A percentile compares a stretch with the other conserved stretches of the same genome.
phyloP scores from a whole-genome alignment of 371 early-diverging fungal genomes.

The Smittium mucronatum region DNA sequence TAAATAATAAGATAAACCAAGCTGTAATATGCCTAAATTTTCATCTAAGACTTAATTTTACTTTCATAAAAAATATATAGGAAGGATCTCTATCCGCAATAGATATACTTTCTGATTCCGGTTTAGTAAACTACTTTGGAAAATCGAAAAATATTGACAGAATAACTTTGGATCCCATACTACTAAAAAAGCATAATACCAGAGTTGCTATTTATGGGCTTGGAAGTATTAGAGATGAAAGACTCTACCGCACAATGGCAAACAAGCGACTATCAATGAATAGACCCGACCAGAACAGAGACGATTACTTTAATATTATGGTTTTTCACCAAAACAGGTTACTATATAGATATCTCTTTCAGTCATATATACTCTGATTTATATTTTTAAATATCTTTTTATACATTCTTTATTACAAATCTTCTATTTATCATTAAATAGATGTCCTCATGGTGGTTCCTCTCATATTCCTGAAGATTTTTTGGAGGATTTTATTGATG shows the following conservation, averaged over 20 bases:
- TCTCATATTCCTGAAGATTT: conserved; percentile 85
- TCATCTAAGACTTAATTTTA: no score
- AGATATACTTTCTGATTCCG: conserved; percentile 70
- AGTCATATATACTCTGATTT: no score
- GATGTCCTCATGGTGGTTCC: conserved; percentile 66
- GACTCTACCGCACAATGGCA: conserved; percentile 74
- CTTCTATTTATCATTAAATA: conserved; percentile 14
- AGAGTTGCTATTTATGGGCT: conserved; percentile 87
- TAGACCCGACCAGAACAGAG: conserved; percentile 47
- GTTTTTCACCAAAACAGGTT: conserved; percentile 74
- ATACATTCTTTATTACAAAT: no score
- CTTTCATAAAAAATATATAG: no score
- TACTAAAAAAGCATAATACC: conserved; percentile 66
- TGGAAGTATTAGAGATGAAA: conserved; percentile 91
- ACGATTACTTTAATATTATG: conserved; percentile 63
- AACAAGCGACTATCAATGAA: conserved; percentile 60
- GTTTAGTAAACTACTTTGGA: conserved; percentile 96
- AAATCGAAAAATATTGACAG: conserved; percentile 54
- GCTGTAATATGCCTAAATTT: no score
- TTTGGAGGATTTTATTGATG: conserved; percentile 67
- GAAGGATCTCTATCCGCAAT: conserved; percentile 69
- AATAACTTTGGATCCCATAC: conserved; percentile 63
- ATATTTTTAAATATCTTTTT: no score
- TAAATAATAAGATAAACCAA: no score
- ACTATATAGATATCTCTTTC: no score